Percentiles rank a stretch among this genome's conserved stretches.
phyloP scores from a whole-genome alignment of 768 basidiomycete genomes.

The Termitomyces sp. region DNA sequence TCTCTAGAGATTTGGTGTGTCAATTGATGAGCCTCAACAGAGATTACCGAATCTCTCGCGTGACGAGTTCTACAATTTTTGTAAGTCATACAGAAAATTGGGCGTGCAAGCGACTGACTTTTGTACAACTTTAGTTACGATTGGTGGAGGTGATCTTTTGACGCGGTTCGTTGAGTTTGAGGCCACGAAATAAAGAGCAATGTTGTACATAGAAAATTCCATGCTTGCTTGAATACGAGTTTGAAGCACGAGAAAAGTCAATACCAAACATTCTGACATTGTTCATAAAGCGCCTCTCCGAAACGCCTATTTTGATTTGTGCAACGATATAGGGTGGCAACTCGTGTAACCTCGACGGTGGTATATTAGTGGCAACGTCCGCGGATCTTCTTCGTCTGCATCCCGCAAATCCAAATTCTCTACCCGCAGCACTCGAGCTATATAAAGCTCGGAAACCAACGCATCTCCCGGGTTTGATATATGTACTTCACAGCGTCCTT shows the following conservation, averaged over 20 bases:
- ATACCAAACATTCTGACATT: neutral
- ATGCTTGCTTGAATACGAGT: neutral
- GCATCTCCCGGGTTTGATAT: constrained; percentile 8
- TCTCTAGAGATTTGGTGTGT: constrained; percentile 28
- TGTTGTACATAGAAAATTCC: neutral
- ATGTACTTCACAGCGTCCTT: constrained; percentile 10
- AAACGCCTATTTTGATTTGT: constrained; percentile 8
- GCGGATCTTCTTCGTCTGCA: constrained; percentile 18
- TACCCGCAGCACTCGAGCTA: constrained; percentile 71
- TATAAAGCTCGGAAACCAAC: constrained; percentile 65
- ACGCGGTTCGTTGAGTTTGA: constrained; percentile 33
- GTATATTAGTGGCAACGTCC: constrained; percentile 56
- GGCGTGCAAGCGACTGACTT: constrained; percentile 1
- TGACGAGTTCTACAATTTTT: constrained; percentile 32
- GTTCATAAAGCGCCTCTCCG: neutral
- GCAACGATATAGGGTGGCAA: constrained; percentile 18
- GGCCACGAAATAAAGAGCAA: neutral
- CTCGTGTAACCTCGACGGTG: constrained; percentile 57
- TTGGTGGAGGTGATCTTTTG: constrained; percentile 28
- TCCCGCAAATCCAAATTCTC: constrained; percentile 24
- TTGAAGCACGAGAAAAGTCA: neutral
- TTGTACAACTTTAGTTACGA: constrained; percentile 17
- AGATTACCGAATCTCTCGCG: constrained; percentile 29
- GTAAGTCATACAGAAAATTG: constrained; percentile 18
- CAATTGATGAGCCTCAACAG: constrained; percentile 20